phyloP scores from a whole-genome alignment of 1,284 basidiomycete genomes.

The Caloboletus firmus region DNA sequence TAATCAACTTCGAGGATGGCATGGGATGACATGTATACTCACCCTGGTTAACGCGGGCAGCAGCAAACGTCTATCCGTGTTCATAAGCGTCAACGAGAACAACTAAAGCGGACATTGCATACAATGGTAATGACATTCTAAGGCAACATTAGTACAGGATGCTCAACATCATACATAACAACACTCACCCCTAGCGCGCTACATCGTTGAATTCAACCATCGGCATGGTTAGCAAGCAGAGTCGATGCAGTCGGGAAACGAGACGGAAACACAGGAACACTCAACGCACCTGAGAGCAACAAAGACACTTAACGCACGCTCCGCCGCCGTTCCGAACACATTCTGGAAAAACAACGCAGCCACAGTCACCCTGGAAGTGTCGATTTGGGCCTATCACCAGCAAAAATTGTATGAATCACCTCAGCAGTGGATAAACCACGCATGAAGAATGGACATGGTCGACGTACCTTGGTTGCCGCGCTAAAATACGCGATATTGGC shows the following conservation, averaged over 20 bases:
- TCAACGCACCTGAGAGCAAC: slow-evolving; percentile 47
- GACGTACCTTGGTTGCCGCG: slow-evolving; percentile 24
- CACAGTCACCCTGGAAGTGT: slow-evolving; percentile 46
- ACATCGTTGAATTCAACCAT: neutral
- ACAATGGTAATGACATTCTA: slow-evolving; percentile 40
- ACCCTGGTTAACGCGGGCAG: slow-evolving; percentile 50
- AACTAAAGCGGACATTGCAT: neutral
- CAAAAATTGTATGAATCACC: neutral
- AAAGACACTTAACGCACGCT: slow-evolving; percentile 50
- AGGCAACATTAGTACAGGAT: slow-evolving; percentile 4
- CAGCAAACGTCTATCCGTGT: slow-evolving; percentile 41
- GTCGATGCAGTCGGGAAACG: neutral
- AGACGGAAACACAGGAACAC: too few relatives aligned
- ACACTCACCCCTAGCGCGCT: slow-evolving; percentile 33
- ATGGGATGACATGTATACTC: neutral
- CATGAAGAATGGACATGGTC: too few relatives aligned
- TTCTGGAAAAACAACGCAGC: slow-evolving; percentile 55
- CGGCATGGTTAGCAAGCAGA: neutral
- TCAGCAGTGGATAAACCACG: neutral
- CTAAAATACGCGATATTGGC: slow-evolving; percentile 57
- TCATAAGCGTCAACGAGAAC: neutral
- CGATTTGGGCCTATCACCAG: slow-evolving; percentile 41
- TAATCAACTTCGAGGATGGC: neutral
- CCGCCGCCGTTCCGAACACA: slow-evolving; percentile 50
- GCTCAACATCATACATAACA: neutral